Evolutionary conservation across 352 stramenopile genomes (phyloP), one percentile per base, ranked within the genome.

Genomic region (Pythium plurisporium): DNA sequence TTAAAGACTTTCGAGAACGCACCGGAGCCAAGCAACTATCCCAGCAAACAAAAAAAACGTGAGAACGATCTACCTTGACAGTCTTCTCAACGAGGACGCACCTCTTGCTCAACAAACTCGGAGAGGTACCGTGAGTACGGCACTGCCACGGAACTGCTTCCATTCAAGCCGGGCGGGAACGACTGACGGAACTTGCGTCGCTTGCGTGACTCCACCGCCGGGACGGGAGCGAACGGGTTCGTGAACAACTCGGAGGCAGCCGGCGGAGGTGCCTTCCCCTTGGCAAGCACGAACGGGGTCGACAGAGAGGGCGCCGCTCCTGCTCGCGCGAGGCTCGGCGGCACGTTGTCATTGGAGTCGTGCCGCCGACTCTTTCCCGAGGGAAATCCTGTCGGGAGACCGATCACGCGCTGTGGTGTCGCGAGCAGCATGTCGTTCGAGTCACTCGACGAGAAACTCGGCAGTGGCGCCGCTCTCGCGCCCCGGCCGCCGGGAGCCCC

Each of bases 1-100:
- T 91, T 93, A 67, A 77, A 93, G 20, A 93, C 83, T 54, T 93
- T 91, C 23, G 82, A 95, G 67, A 95, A 95, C 19, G 81, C 84
- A 1, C 85, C 85, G 8, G 81, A 89, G n/a, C 85, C 85, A 31
- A 95, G 64, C 46, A 93, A 54, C 79, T 91, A 48, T 14, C 26
- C 22, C 19, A 47, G 5, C 20, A 11, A 36, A 11, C 26, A 10
- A 38, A 38, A 38, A 10, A 38, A 38, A 15, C 15, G 33, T 38
- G 9, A 38, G 15, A 15, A 38, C 33, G 15, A 38, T 38, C 33
- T 15, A 38, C 33, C 10, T 15, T 38, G 9, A 38, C 33, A 38
- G 9, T 38, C n/a, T n/a, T n/a, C n/a, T n/a, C n/a, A 19, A 54
- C n/a, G 6, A 40, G 17, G 6, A 54, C 66, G 10, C 47, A 89